These are phyloP conservation scores for Rhodamnia argentea DNA, from an alignment of 345 rosid genomes.

Conservation along the genomic window DNA sequence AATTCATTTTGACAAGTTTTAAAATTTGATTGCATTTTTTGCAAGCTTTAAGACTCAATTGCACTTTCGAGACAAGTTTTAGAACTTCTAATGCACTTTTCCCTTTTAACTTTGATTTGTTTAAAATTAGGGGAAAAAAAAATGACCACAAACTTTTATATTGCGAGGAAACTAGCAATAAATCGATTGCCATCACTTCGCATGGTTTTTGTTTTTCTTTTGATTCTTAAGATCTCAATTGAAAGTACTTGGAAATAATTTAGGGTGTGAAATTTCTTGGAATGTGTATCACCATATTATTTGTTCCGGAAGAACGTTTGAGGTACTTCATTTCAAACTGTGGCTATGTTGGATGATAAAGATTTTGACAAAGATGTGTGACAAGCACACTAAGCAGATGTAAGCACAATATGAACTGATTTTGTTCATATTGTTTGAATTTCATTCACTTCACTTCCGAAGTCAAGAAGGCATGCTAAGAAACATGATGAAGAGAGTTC, in stretches of 20 bases:
- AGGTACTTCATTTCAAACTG: background rate
- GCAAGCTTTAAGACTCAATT: too few species aligned
- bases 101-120: too few species aligned
- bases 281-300: background rate
- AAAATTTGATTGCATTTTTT: too few species aligned
- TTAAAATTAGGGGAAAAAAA: too few species aligned
- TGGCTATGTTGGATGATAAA: background rate
- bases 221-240: background rate
- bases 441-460: background rate
- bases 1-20: too few species aligned
- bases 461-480: background rate
- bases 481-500: background rate
- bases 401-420: background rate
- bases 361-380: background rate
- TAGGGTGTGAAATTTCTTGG: background rate
- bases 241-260: background rate
- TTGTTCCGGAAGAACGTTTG: background rate
- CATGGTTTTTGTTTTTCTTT: background rate
- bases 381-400: background rate
- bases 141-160: too few species aligned
- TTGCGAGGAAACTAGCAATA: background rate
- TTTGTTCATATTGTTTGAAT: background rate
- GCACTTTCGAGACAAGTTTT: too few species aligned
- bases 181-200: background rate
- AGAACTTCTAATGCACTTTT: too few species aligned